These are phyloP conservation scores for Oryza punctata DNA, from an alignment of 176 grass and related monocot genomes.

Conservation along the genomic window DNA sequence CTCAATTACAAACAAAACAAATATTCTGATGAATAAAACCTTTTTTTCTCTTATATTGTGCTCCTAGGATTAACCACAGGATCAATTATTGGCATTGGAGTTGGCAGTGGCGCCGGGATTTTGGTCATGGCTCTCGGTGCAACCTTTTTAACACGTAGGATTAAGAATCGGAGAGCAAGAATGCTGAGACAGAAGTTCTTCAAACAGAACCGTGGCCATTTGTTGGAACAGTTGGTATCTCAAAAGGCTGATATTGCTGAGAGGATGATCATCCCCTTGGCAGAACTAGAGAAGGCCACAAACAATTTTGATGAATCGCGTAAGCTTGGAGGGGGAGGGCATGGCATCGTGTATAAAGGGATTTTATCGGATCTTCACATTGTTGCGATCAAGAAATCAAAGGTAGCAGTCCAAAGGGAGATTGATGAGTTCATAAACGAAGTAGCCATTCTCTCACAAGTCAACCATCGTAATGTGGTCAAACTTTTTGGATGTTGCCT, in stretches of 20 bases:
- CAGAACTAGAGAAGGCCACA: constrained; percentile 14
- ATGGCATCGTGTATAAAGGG: background rate
- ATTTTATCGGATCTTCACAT: background rate
- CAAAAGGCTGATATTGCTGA: background rate
- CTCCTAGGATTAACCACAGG: background rate
- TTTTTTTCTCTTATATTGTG: background rate
- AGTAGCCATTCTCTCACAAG: constrained; percentile 1
- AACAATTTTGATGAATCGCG: constrained; percentile 1
- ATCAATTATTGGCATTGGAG: background rate
- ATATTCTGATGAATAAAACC: background rate
- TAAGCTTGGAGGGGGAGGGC: background rate
- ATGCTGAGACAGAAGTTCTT: background rate
- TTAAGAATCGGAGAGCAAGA: background rate
- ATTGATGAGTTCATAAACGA: constrained; percentile 5
- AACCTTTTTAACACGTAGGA: background rate
- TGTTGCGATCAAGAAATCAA: background rate
- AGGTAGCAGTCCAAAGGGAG: background rate
- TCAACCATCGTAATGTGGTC: constrained; percentile 10
- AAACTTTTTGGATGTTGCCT: constrained; percentile 30
- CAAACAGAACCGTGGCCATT: background rate
- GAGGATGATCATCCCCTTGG: background rate
- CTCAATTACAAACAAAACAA: too few species aligned
- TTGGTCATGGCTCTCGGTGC: background rate
- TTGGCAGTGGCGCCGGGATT: background rate
- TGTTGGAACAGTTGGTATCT: background rate